Conservation (phyloP, 768 basidiomycete species). For the Boletellus sp. region DNA sequence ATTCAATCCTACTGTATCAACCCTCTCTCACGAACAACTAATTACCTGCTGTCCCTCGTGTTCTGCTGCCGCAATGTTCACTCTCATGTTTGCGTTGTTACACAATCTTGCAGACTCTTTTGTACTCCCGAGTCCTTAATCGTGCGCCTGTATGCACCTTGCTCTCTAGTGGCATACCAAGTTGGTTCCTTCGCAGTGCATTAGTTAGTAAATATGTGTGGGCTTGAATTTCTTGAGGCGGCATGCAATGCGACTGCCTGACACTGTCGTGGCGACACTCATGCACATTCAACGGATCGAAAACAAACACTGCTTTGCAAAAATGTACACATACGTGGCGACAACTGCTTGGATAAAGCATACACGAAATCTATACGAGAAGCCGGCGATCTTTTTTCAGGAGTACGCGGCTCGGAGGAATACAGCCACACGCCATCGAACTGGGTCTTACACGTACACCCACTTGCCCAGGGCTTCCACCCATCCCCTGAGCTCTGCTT, state of each 20-base stretch:
- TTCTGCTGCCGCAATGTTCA: neutral
- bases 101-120: neutral
- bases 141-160: too few relatives aligned
- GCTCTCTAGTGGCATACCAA: neutral
- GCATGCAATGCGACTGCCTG: too few relatives aligned
- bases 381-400: neutral
- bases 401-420: neutral
- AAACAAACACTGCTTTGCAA: neutral
- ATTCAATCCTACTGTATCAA: conserved; percentile 9
- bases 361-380: neutral
- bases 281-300: neutral
- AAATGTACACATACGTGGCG: too few relatives aligned
- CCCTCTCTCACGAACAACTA: neutral
- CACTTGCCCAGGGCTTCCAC: conserved; percentile 35
- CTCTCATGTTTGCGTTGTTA: neutral
- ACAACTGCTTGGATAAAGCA: neutral
- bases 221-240: too few relatives aligned
- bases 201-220: neutral
- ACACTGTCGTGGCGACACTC: too few relatives aligned
- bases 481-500: conserved; percentile 35
- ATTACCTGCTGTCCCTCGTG: neutral
- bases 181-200: neutral
- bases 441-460: conserved; percentile 33
- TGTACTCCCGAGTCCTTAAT: neutral
- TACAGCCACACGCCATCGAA: neutral